Conservation (phyloP, 768 basidiomycete species). For the Rhodotorula kratochvilovae region DNA sequence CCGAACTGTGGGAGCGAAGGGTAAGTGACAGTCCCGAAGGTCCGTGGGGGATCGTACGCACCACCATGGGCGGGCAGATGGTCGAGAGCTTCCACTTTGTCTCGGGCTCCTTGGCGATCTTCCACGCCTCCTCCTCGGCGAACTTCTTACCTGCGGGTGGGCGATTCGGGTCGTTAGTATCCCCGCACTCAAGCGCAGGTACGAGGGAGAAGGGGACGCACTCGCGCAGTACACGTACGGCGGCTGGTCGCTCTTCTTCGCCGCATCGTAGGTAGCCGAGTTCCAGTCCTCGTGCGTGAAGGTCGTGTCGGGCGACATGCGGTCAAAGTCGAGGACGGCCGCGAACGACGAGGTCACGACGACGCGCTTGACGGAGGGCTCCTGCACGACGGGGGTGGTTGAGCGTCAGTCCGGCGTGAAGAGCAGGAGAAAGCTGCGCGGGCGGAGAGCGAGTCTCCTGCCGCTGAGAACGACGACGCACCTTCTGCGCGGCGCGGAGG, state of each 20-base stretch:
- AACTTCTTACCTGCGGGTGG: slow-evolving; percentile 58
- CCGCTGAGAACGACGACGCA: too few species aligned
- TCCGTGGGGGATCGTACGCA: background rate
- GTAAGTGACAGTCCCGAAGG: background rate
- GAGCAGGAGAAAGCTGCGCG: too few species aligned
- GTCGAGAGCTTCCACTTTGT: slow-evolving; percentile 42
- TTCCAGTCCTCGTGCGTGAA: slow-evolving; percentile 58
- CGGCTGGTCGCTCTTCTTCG: slow-evolving; percentile 44
- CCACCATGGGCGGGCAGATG: slow-evolving; percentile 21
- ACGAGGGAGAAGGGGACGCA: background rate
- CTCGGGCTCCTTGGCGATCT: slow-evolving; percentile 51
- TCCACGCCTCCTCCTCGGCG: slow-evolving; percentile 63
- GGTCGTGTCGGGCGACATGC: slow-evolving; percentile 30
- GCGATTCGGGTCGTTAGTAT: background rate
- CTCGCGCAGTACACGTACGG: slow-evolving; percentile 19
- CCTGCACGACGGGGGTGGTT: background rate
- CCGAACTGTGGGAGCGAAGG: background rate
- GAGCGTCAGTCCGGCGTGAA: too few species aligned
- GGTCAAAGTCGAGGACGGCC: slow-evolving; percentile 8
- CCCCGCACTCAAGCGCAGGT: too few species aligned
- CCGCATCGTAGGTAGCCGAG: slow-evolving; percentile 49
- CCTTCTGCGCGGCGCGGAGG: slow-evolving; percentile 21
- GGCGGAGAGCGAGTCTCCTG: too few species aligned
- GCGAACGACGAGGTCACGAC: slow-evolving; percentile 65
- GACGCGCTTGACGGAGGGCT: slow-evolving; percentile 58